phyloP scores from a whole-genome alignment of 208 protist species.

The Porcisia hertigi region DNA sequence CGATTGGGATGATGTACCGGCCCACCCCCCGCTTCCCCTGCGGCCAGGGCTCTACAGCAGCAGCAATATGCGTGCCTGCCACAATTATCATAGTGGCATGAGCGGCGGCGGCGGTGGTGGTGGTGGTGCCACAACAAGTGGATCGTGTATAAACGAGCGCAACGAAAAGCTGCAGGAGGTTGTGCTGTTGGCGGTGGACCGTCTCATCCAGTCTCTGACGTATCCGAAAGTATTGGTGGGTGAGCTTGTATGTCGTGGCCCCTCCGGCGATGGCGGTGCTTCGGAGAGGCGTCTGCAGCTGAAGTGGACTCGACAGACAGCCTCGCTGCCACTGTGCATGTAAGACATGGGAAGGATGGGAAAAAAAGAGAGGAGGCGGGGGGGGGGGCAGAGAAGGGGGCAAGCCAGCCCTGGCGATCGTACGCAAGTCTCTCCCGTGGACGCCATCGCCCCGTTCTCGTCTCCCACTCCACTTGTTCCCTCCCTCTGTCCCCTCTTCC shows the following conservation, averaged over 20 bases:
- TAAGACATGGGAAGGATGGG: conserved; percentile 2
- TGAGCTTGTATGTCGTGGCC: conserved; percentile 11
- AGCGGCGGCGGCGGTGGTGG: background rate
- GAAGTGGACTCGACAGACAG: conserved; percentile 49
- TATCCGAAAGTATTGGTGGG: conserved; percentile 71
- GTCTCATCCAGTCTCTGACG: conserved; percentile 55
- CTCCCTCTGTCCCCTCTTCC: no score
- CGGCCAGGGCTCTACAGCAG: background rate
- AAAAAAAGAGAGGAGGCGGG: no score
- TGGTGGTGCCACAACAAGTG: background rate
- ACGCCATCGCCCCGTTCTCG: no score
- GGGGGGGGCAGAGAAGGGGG: background rate
- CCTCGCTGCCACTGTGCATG: conserved; percentile 51
- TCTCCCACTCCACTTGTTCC: no score
- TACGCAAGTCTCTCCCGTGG: background rate
- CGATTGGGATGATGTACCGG: background rate
- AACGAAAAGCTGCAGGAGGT: conserved; percentile 83
- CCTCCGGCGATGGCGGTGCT: background rate
- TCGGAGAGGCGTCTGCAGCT: conserved; percentile 18
- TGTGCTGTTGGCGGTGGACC: conserved; percentile 58
- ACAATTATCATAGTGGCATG: background rate
- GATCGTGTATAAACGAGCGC: conserved; percentile 27
- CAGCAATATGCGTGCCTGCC: no score
- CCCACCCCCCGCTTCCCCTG: conserved; percentile 9
- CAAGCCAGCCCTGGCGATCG: background rate